A percentile compares a stretch with the other conserved stretches of the same genome.
Conservation (phyloP, 1,284 basidiomycete genomes). For the Coniophora puteana region DNA sequence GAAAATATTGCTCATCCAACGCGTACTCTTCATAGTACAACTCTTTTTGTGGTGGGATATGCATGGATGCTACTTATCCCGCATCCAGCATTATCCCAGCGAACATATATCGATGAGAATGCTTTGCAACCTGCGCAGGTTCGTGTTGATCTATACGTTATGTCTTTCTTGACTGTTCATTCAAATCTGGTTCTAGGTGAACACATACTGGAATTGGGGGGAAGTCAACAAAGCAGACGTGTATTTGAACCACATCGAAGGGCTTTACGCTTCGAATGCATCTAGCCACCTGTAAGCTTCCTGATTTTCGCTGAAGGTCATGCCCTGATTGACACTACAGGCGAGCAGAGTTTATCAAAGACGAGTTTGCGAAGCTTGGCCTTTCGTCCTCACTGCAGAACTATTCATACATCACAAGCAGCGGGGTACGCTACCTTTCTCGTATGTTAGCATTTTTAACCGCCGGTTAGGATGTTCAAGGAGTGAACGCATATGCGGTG, state of each 20-base stretch:
- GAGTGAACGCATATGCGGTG: slow-evolving; percentile 82
- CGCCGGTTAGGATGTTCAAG: slow-evolving; percentile 37
- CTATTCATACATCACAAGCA: slow-evolving; percentile 54
- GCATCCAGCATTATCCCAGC: slow-evolving; percentile 56
- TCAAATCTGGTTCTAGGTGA: slow-evolving; percentile 54
- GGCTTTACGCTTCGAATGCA: slow-evolving; percentile 58
- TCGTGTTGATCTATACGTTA: slow-evolving; percentile 21
- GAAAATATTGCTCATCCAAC: slow-evolving; percentile 5
- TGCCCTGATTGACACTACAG: slow-evolving; percentile 36
- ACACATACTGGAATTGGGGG: slow-evolving; percentile 84
- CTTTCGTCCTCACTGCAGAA: slow-evolving; percentile 64
- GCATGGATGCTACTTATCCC: slow-evolving; percentile 77
- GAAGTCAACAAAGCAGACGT: slow-evolving; percentile 82
- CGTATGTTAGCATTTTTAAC: slow-evolving; percentile 21
- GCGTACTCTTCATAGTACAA: slow-evolving; percentile 33
- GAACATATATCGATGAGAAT: slow-evolving; percentile 89
- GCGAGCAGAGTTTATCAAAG: slow-evolving; percentile 52
- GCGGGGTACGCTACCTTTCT: slow-evolving; percentile 34
- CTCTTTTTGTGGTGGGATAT: slow-evolving; percentile 62
- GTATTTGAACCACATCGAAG: slow-evolving; percentile 70
- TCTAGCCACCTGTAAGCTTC: slow-evolving; percentile 65
- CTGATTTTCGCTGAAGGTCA: not conserved
- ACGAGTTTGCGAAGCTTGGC: slow-evolving; percentile 68
- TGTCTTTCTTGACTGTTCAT: not conserved
- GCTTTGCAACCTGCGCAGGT: slow-evolving; percentile 90